phyloP scores from a whole-genome alignment of 139 green algal genomes.

The Edaphochlamys debaryana region DNA sequence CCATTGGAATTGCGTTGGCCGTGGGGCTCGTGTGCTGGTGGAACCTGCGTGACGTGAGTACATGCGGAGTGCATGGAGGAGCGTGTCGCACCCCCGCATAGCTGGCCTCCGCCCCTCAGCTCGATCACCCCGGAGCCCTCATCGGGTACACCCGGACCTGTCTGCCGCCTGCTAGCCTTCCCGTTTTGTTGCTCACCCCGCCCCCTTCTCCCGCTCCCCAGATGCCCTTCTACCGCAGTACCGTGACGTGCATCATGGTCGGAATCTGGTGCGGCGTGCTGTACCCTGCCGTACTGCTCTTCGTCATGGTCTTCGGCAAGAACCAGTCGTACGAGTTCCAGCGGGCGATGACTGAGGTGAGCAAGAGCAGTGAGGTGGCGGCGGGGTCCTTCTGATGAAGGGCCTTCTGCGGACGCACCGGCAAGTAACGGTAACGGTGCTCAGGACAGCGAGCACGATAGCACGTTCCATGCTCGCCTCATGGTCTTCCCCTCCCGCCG shows the following conservation, averaged over 20 bases:
- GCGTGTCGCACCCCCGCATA: no score
- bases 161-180: no score
- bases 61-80: neutral
- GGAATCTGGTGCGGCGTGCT: conserved; percentile 32
- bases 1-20: neutral
- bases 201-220: neutral
- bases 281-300: conserved; percentile 12
- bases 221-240: conserved; percentile 24
- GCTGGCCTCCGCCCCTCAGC: no score
- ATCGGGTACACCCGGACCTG: no score
- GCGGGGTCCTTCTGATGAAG: neutral
- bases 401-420: no score
- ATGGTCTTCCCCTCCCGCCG: neutral
- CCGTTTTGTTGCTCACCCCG: no score
- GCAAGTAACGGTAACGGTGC: no score
- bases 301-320: neutral
- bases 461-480: no score
- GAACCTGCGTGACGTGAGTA: conserved; percentile 6
- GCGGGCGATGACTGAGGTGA: neutral
- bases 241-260: neutral
- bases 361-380: neutral
- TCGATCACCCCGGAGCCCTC: no score
- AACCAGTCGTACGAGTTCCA: neutral
- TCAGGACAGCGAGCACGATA: no score
- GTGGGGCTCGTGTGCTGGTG: conserved; percentile 4